These are phyloP conservation scores for Candida pini DNA, from an alignment of 805 yeast species.

Conservation along the genomic window DNA sequence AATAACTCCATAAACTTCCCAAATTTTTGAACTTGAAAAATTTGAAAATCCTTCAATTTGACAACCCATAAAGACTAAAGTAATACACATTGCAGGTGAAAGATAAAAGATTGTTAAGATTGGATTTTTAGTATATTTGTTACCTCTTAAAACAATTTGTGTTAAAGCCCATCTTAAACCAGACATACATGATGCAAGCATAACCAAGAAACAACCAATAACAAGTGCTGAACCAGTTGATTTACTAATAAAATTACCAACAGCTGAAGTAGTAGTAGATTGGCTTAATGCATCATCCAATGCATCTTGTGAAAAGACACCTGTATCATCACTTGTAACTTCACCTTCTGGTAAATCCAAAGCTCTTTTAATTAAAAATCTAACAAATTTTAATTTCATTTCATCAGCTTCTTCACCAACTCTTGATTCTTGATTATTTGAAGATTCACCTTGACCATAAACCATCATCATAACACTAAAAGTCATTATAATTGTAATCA, in stretches of 20 bases:
- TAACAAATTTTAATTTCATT: conserved; percentile 12
- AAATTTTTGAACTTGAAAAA: conserved; percentile 47
- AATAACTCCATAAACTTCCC: conserved; percentile 50
- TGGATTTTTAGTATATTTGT: conserved; percentile 59
- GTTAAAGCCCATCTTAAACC: conserved; percentile 93
- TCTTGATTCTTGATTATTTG: conserved; percentile 4
- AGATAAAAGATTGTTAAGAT: conserved; percentile 73
- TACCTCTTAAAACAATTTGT: conserved; percentile 63
- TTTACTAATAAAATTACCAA: neutral
- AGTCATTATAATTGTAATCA: conserved; percentile 70
- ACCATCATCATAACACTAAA: conserved; percentile 87
- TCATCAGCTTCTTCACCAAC: conserved; percentile 18
- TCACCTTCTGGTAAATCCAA: conserved; percentile 5
- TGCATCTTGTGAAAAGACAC: conserved; percentile 3
- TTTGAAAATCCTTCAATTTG: conserved; percentile 59
- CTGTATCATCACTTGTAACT: conserved; percentile 4
- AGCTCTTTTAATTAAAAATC: conserved; percentile 13
- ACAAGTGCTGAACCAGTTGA: conserved; percentile 11
- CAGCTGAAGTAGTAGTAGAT: neutral
- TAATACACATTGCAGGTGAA: conserved; percentile 70
- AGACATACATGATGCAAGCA: conserved; percentile 67
- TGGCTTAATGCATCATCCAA: neutral
- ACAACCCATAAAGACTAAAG: conserved; percentile 57
- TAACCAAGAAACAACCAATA: conserved; percentile 67
- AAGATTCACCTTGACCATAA: conserved; percentile 26